Evolutionary conservation across 345 rosid species (phyloP).

Genomic region (Hibiscus trionum): DNA sequence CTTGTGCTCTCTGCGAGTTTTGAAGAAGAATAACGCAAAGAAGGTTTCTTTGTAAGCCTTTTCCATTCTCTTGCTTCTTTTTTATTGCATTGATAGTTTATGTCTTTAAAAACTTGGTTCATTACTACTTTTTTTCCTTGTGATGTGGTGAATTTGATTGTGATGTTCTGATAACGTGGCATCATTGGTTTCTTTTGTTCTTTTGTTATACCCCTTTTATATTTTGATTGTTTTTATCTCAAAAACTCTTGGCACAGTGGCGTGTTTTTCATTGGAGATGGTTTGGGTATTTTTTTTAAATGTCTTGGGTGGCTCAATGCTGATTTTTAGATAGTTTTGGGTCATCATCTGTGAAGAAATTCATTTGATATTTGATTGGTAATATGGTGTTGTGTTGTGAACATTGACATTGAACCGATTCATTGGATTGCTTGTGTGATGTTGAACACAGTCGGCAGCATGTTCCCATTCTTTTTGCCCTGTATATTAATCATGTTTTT

Average conservation of each 20-base stretch:
- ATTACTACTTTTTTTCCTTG: no score
- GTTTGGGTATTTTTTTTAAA: background rate
- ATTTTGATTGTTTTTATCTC: no score
- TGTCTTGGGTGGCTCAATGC: no score
- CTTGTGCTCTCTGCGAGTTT: constrained; percentile 19
- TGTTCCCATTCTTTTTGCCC: background rate
- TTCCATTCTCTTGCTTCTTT: background rate
- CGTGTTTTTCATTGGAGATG: constrained; percentile 7
- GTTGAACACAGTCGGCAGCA: background rate
- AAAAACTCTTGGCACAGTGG: background rate
- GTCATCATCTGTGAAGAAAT: no score
- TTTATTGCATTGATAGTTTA: background rate
- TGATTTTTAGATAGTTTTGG: no score
- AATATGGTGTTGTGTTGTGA: background rate
- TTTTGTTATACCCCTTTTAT: no score
- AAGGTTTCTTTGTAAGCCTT: constrained; percentile 6
- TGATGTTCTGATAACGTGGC: no score
- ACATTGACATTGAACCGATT: background rate
- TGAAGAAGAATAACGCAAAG: background rate
- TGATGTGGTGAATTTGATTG: no score
- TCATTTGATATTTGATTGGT: no score
- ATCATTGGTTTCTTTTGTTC: no score
- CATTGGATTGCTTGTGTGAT: background rate
- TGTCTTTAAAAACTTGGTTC: background rate
- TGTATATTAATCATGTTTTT: background rate